phyloP scores from a whole-genome alignment of 1,284 basidiomycete species.

The Ustilago loliicola region DNA sequence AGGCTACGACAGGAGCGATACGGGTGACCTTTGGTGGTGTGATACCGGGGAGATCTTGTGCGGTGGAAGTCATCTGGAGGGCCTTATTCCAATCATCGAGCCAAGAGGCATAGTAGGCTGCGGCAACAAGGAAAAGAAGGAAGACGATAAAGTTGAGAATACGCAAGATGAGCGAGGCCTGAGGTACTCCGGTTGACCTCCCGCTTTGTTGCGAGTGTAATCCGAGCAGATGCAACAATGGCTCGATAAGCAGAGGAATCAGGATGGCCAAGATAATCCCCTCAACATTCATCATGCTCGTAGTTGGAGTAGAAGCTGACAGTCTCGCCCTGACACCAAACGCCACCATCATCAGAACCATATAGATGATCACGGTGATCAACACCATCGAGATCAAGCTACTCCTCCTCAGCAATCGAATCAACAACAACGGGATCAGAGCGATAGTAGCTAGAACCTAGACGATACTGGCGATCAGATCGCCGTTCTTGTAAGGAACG shows the following conservation, averaged over 20 bases:
- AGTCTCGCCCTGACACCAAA: conserved; percentile 53
- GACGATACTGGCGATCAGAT: conserved; percentile 52
- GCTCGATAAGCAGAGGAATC: conserved; percentile 52
- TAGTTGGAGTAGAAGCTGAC: conserved; percentile 35
- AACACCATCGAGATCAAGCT: conserved; percentile 56
- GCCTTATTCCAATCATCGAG: conserved; percentile 47
- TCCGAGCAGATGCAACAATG: conserved; percentile 45
- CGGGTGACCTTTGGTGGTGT: conserved; percentile 40
- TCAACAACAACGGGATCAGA: conserved; percentile 53
- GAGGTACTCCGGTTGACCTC: conserved; percentile 39
- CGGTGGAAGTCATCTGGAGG: conserved; percentile 39
- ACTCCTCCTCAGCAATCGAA: conserved; percentile 46
- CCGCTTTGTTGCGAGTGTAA: conserved; percentile 48
- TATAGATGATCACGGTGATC: conserved; percentile 48
- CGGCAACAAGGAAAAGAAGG: conserved; percentile 48
- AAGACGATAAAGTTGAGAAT: conserved; percentile 58
- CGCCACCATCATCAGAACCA: conserved; percentile 41
- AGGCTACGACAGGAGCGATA: conserved; percentile 45
- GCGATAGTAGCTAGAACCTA: conserved; percentile 54
- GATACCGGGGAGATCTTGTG: conserved; percentile 38
- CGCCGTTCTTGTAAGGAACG: conserved; percentile 58
- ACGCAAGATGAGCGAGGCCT: conserved; percentile 38
- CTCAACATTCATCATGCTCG: conserved; percentile 50
- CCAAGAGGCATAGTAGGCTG: conserved; percentile 47
- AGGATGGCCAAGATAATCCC: conserved; percentile 45